Evolutionary conservation across 2,329 filamentous ascomycete species (phyloP).

Genomic region (Coleophoma cylindrospora): DNA sequence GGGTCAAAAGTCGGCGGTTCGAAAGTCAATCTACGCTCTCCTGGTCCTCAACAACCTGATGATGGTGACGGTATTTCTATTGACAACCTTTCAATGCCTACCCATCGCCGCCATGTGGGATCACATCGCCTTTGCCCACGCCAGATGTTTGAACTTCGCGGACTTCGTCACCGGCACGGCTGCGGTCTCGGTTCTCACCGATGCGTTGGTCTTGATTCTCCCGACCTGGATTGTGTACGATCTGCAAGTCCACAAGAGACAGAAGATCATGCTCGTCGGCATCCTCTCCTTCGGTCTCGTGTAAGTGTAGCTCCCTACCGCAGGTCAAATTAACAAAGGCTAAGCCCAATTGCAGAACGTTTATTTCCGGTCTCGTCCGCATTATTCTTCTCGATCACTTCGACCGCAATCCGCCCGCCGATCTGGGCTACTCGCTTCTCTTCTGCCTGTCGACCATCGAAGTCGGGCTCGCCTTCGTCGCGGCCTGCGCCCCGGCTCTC

Average conservation of each 20-base stretch:
- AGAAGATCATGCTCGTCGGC: constrained; percentile 5
- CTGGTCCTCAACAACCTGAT: constrained; percentile 3
- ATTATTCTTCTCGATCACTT: not conserved
- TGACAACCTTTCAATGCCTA: constrained; percentile 5
- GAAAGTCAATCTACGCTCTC: not conserved
- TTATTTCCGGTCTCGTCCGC: constrained; percentile 1
- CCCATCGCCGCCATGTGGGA: constrained; percentile 8
- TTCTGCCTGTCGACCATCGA: constrained; percentile 6
- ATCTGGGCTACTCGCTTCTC: constrained; percentile 1
- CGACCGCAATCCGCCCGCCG: not conserved
- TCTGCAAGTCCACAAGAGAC: constrained; percentile 4
- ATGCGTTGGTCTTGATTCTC: constrained; percentile 5
- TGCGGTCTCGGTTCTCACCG: constrained; percentile 3
- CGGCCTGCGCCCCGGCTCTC: constrained; percentile 5
- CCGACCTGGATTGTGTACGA: constrained; percentile 12
- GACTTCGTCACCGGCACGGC: constrained; percentile 3
- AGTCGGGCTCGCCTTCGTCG: constrained; percentile 6
- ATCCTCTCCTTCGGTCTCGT: constrained; percentile 2
- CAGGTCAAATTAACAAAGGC: not conserved
- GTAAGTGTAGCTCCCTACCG: not conserved
- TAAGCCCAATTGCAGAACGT: not conserved
- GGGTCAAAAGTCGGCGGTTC: not conserved
- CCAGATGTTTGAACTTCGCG: constrained; percentile 7
- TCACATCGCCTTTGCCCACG: not conserved
- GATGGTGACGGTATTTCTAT: not conserved